A percentile compares a stretch with the other conserved stretches of the same genome.
Conservation (phyloP, 805 yeast species). For the Maudiozyma serrabonitensis region DNA sequence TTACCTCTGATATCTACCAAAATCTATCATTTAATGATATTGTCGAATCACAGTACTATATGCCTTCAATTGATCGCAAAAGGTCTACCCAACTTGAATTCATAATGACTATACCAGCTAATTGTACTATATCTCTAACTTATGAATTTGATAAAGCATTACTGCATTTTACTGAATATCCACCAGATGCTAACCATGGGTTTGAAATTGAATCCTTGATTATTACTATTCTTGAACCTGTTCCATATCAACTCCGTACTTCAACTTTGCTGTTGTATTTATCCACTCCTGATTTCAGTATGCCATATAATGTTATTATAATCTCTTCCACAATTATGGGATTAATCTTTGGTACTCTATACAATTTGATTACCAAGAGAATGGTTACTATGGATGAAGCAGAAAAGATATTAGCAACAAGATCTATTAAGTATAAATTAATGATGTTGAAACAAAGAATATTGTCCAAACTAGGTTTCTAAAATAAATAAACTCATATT, state of each 20-base stretch:
- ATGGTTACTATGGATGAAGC: constrained; percentile 69
- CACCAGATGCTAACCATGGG: constrained; percentile 99
- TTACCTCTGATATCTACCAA: constrained; percentile 13
- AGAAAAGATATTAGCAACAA: constrained; percentile 24
- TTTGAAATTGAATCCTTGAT: constrained; percentile 91
- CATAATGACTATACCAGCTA: constrained; percentile 52
- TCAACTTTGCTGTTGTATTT: constrained; percentile 77
- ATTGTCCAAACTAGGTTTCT: constrained; percentile 2
- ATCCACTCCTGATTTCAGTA: constrained; percentile 96
- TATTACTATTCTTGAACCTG: constrained; percentile 43
- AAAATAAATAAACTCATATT: background rate
- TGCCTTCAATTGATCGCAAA: constrained; percentile 69
- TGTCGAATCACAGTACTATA: constrained; percentile 47
- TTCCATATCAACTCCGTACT: constrained; percentile 53
- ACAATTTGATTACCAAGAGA: constrained; percentile 65
- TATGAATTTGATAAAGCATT: constrained; percentile 83
- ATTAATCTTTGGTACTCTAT: constrained; percentile 77
- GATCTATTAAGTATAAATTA: constrained; percentile 17
- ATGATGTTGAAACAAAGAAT: constrained; percentile 8
- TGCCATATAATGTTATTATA: constrained; percentile 97
- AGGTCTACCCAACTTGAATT: constrained; percentile 81
- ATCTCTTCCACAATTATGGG: constrained; percentile 91
- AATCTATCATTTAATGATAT: constrained; percentile 25
- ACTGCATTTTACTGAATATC: constrained; percentile 79
- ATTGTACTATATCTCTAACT: constrained; percentile 48